A percentile compares a stretch with the other conserved stretches of the same genome.
These are phyloP conservation scores for Aureobasidium sp. DNA, from an alignment of 2,329 filamentous ascomycete genomes.

Conservation along the genomic window DNA sequence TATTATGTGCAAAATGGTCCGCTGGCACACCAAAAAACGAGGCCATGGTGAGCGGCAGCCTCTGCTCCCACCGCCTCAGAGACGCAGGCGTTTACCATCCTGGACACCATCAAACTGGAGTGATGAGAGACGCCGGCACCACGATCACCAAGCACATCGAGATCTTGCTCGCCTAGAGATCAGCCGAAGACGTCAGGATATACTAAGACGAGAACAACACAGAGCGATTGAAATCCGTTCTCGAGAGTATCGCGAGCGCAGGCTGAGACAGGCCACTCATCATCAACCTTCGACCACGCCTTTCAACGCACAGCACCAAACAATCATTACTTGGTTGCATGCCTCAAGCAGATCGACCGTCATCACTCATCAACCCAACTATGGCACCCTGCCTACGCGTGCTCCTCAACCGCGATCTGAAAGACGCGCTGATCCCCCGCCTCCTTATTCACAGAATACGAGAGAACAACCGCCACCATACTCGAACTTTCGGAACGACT, in stretches of 20 bases:
- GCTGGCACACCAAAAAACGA: not conserved
- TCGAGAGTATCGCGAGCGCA: slow-evolving; percentile 1
- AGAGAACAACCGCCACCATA: not conserved
- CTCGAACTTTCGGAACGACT: not conserved
- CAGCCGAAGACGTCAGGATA: slow-evolving; percentile 3
- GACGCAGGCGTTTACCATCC: slow-evolving; percentile 7
- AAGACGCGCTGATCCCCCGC: not conserved
- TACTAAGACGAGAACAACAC: not conserved
- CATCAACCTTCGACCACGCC: not conserved
- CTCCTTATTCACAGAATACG: not conserved
- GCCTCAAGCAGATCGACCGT: not conserved
- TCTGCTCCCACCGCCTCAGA: not conserved
- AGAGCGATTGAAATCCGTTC: slow-evolving; percentile 2
- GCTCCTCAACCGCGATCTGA: not conserved
- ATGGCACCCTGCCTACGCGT: not conserved
- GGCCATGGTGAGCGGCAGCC: not conserved
- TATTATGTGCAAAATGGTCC: not conserved
- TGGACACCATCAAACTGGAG: not conserved
- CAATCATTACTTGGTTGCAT: slow-evolving; percentile 3
- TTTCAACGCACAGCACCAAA: not conserved
- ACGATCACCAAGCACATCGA: slow-evolving; percentile 1
- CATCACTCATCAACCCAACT: not conserved
- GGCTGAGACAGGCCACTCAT: not conserved
- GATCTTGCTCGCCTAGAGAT: slow-evolving; percentile 7
- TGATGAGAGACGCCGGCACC: not conserved